Evolutionary conservation across 2,329 filamentous ascomycete genomes (phyloP).

Genomic region (Botrytis tulipae): DNA sequence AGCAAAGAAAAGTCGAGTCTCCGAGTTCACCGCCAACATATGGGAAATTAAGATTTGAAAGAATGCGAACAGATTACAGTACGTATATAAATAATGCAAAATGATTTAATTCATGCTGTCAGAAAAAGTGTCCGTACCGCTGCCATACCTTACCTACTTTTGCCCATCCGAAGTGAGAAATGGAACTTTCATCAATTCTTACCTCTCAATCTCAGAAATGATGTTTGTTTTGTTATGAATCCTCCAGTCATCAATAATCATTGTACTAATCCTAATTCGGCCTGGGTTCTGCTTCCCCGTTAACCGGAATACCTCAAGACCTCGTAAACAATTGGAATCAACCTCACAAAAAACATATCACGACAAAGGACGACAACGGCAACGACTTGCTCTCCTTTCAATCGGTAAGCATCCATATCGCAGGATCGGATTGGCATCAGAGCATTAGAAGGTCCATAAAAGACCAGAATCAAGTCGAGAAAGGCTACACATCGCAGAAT

Average conservation of each 20-base stretch:
- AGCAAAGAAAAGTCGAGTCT: conserved; percentile 13
- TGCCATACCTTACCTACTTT: not conserved
- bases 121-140: not conserved
- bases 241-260: conserved; percentile 1
- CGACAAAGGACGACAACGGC: conserved; percentile 17
- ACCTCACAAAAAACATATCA: conserved; percentile 20
- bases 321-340: conserved; percentile 23
- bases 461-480: not conserved
- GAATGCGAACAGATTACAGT: conserved; percentile 3
- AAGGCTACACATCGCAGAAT: conserved; percentile 20
- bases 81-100: conserved; percentile 10
- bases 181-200: not conserved
- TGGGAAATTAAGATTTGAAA: conserved; percentile 9
- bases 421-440: conserved; percentile 4
- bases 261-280: conserved; percentile 8
- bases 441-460: not conserved
- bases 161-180: not conserved
- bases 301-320: conserved; percentile 22
- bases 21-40: conserved; percentile 16
- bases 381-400: conserved; percentile 4
- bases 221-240: conserved; percentile 19
- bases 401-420: conserved; percentile 9
- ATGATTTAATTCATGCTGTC: not conserved
- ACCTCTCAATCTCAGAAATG: not conserved
- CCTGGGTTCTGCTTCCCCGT: conserved; percentile 20